phyloP scores from a whole-genome alignment of 1,284 basidiomycete species.

The Irpex sp. region DNA sequence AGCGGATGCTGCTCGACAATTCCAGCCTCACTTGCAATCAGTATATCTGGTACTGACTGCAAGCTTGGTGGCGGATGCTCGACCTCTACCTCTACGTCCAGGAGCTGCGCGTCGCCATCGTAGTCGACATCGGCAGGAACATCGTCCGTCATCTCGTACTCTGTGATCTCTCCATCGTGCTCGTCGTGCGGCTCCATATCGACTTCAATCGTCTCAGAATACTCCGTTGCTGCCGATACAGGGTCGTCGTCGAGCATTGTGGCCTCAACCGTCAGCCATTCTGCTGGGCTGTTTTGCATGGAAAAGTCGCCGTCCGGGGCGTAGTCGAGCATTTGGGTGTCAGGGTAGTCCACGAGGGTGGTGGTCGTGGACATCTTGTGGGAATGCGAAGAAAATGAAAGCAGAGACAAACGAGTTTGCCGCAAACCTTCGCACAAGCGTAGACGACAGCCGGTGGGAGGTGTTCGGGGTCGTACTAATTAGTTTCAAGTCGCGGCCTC shows the following conservation, averaged over 20 bases:
- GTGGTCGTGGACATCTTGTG: conserved; percentile 28
- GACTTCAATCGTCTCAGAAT: conserved; percentile 49
- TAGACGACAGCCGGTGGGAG: neutral
- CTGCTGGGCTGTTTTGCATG: conserved; percentile 42
- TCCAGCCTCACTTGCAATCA: neutral
- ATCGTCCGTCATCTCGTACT: conserved; percentile 73
- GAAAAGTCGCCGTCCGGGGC: conserved; percentile 57
- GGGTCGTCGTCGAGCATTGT: conserved; percentile 60
- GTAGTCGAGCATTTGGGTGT: conserved; percentile 69
- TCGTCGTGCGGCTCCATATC: conserved; percentile 63
- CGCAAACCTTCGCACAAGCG: neutral
- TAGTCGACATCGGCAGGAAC: conserved; percentile 34
- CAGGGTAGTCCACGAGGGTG: conserved; percentile 47
- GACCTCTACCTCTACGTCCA: conserved; percentile 61
- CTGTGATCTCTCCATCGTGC: conserved; percentile 41
- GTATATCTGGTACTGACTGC: neutral
- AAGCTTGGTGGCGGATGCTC: conserved; percentile 25
- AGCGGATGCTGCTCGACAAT: neutral
- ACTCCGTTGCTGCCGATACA: conserved; percentile 15
- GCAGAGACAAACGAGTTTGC: neutral
- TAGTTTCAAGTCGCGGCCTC: neutral
- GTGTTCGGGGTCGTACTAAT: neutral
- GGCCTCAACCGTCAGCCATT: conserved; percentile 53
- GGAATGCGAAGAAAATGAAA: conserved; percentile 2
- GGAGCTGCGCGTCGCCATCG: conserved; percentile 30